These are phyloP conservation scores for Dendrobium huoshanense DNA, from an alignment of 106 monocot genomes.

Conservation along the genomic window DNA sequence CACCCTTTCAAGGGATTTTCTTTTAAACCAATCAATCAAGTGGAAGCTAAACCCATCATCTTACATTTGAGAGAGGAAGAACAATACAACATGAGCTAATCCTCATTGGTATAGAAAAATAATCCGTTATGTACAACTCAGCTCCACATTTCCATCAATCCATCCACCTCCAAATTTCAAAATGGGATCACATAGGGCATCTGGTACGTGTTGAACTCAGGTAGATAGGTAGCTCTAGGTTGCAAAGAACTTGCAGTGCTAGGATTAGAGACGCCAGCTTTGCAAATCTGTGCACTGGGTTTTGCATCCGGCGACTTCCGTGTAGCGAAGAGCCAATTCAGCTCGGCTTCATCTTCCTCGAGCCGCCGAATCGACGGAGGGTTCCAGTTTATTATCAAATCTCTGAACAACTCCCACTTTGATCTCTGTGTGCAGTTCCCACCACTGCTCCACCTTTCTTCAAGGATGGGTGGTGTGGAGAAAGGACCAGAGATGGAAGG, in stretches of 20 bases:
- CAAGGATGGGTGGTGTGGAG: too few species aligned
- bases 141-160: not conserved
- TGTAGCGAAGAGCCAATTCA: not conserved
- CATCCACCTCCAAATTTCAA: conserved; percentile 8
- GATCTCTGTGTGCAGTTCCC: conserved; percentile 1
- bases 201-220: conserved; percentile 24
- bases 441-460: not conserved
- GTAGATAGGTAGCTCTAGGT: conserved; percentile 30
- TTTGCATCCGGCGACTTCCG: too few species aligned
- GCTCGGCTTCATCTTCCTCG: not conserved
- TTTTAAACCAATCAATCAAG: too few species aligned
- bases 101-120: not conserved
- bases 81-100: too few species aligned
- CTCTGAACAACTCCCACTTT: not conserved
- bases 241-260: conserved; percentile 7
- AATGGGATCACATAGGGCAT: conserved; percentile 52
- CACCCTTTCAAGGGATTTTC: too few species aligned
- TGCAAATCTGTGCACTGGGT: not conserved
- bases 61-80: too few species aligned
- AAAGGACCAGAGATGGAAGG: too few species aligned
- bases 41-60: too few species aligned
- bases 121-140: not conserved
- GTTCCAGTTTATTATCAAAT: not conserved
- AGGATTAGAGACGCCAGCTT: not conserved
- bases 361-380: not conserved